Conservation (phyloP, 495 filamentous ascomycete genomes). For the Annulohypoxylon bovei region DNA sequence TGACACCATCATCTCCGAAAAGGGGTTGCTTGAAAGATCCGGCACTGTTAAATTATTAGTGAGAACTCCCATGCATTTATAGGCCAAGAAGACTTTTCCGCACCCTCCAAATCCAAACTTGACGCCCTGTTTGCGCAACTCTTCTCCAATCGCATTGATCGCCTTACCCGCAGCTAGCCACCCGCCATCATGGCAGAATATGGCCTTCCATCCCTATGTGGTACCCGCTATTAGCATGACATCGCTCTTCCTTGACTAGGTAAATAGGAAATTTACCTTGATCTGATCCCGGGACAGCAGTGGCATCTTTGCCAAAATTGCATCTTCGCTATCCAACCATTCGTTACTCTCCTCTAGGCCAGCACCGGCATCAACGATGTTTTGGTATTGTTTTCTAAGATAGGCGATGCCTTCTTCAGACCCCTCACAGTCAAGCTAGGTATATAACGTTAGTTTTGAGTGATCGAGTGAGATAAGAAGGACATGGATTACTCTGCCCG, state of each 20-base stretch:
- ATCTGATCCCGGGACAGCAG: constrained; percentile 36
- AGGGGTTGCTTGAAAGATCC: constrained; percentile 36
- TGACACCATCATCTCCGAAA: constrained; percentile 26
- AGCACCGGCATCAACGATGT: constrained; percentile 29
- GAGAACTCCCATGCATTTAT: neutral
- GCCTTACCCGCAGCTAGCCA: constrained; percentile 42
- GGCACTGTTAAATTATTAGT: constrained; percentile 11
- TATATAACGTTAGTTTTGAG: constrained; percentile 14
- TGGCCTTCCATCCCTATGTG: constrained; percentile 40
- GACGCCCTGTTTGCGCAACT: constrained; percentile 31
- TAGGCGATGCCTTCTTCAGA: constrained; percentile 36
- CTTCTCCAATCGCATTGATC: constrained; percentile 39
- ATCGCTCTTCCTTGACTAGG: neutral
- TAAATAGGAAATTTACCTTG: constrained; percentile 10
- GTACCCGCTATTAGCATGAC: constrained; percentile 5
- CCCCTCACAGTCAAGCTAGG: constrained; percentile 41
- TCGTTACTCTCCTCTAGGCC: constrained; percentile 38
- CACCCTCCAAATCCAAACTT: constrained; percentile 40
- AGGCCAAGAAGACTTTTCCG: neutral
- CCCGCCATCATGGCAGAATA: constrained; percentile 41
- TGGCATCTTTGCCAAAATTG: constrained; percentile 39
- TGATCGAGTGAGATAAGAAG: neutral
- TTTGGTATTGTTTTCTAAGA: constrained; percentile 32
- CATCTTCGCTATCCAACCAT: constrained; percentile 42
- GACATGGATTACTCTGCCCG: constrained; percentile 31